Evolutionary conservation across 352 stramenopile genomes (phyloP).

Genomic region (Globisporangium viniferum): DNA sequence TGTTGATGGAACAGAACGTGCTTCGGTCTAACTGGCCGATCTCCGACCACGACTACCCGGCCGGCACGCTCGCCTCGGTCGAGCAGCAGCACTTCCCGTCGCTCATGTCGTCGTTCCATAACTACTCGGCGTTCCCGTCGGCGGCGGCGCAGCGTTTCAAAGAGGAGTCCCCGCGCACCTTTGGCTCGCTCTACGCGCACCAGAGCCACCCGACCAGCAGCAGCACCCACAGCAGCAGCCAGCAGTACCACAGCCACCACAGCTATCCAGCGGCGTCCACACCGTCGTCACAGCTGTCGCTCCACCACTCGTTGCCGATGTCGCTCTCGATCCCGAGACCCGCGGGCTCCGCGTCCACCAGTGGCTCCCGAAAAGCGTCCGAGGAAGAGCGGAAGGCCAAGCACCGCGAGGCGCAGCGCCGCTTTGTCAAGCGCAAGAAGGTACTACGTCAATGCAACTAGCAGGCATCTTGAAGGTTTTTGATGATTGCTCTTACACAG

Average conservation of each 20-base stretch:
- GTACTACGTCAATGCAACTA: slow-evolving; percentile 15
- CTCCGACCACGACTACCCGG: slow-evolving; percentile 16
- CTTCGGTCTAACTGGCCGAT: slow-evolving; percentile 19
- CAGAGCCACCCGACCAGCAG: background rate
- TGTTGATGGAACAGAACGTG: slow-evolving; percentile 23
- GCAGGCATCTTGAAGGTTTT: too few species aligned
- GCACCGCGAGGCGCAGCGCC: slow-evolving; percentile 44
- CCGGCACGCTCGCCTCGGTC: slow-evolving; percentile 10
- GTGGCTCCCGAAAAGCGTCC: slow-evolving; percentile 20
- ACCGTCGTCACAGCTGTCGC: slow-evolving; percentile 1
- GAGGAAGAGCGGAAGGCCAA: slow-evolving; percentile 54
- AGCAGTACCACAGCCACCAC: background rate
- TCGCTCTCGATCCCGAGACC: slow-evolving; percentile 18
- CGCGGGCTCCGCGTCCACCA: background rate
- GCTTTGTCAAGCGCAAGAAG: slow-evolving; percentile 57
- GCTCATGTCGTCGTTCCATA: slow-evolving; percentile 17
- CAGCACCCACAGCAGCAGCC: background rate
- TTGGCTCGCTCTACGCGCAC: slow-evolving; percentile 16
- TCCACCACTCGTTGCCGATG: slow-evolving; percentile 18
- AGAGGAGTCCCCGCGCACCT: slow-evolving; percentile 18
- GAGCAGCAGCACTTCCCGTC: slow-evolving; percentile 22
- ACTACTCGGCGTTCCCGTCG: slow-evolving; percentile 16
- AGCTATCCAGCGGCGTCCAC: background rate
- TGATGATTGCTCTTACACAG: background rate
- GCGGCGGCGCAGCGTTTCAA: slow-evolving; percentile 13